These are phyloP conservation scores for Penicillium coffeae DNA, from an alignment of 495 filamentous ascomycete genomes.

Conservation along the genomic window DNA sequence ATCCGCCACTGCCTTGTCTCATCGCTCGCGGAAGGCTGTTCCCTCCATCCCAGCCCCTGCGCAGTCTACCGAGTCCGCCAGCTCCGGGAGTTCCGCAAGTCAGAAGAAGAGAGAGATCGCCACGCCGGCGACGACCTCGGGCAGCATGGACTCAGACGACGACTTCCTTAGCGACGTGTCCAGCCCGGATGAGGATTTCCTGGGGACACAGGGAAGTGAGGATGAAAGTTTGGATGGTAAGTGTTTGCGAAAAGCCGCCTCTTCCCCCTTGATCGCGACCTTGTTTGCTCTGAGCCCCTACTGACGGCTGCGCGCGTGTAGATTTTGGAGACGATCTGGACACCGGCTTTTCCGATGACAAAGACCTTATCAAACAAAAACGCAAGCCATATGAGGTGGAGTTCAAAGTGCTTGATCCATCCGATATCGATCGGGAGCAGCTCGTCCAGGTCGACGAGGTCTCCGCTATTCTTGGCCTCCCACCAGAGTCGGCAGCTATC, in stretches of 20 bases:
- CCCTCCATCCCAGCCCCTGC: slow-evolving; percentile 2
- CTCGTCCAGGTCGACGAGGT: slow-evolving; percentile 82
- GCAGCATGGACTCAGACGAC: slow-evolving; percentile 91
- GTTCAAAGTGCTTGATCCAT: slow-evolving; percentile 73
- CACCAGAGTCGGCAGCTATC: slow-evolving; percentile 83
- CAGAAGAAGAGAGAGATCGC: slow-evolving; percentile 26
- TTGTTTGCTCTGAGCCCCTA: neutral
- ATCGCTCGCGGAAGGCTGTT: neutral
- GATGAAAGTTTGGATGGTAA: slow-evolving; percentile 75
- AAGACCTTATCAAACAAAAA: slow-evolving; percentile 65
- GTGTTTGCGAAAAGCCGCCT: slow-evolving; percentile 14
- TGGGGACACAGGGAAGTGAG: slow-evolving; percentile 64
- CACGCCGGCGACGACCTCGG: slow-evolving; percentile 43
- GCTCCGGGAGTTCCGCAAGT: slow-evolving; percentile 6
- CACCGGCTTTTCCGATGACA: slow-evolving; percentile 69
- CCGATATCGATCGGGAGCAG: slow-evolving; percentile 78
- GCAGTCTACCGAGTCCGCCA: slow-evolving; percentile 8
- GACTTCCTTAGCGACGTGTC: slow-evolving; percentile 87
- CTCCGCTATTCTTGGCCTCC: slow-evolving; percentile 78
- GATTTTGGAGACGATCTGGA: slow-evolving; percentile 78
- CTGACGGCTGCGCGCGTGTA: slow-evolving; percentile 20
- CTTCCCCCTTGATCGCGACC: neutral
- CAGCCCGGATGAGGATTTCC: slow-evolving; percentile 66
- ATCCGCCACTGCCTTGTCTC: slow-evolving; percentile 22
- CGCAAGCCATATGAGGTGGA: slow-evolving; percentile 79